Base-by-base conservation (phyloP, 176 grass and related monocot genomes). In the Zizania latifolia region DNA sequence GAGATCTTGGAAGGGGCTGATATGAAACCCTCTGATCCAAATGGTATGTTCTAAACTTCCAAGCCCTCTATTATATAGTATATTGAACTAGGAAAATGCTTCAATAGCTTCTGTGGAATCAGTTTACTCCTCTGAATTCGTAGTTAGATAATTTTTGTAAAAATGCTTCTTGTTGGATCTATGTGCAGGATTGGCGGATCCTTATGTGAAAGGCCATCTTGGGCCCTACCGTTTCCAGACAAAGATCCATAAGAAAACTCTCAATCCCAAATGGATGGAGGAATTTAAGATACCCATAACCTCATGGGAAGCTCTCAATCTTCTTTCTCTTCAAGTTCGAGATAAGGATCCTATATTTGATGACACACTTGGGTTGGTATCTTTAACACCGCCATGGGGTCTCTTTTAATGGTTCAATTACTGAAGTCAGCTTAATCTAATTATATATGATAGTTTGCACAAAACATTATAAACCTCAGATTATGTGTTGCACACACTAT, bases 21-120 rank as follows among this genome's bases (percentile, higher is more conserved):
- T 50, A 94, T 99, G 91, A 93, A 99, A 78, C 95, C 95, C 45
- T 94, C 95, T 33, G 95, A 99, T 88, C 71, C 87, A 63, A 99
- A 99, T 51, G 91, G 95, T 99, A 86, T 41, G 65, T 70, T 84
- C 43, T 78, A 31, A 46, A 32, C 6, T 19, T 59, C 23, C 62
- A 56, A 55, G 23, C 27, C 26, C 13, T 13, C 46, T 37, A 53
- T 8, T n/a, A 21, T 50, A 50, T n/a, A 55, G 38, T 6, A 39
- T 50, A 40, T 35, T 69, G 19, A 16, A 65, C 41, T 40, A 76
- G 45, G 30, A 71, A 31, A 68, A 26, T 34, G 24, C 54, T 31
- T 59, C 4, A 62, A 22, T 6, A 9, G n/a, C n/a, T 53, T 53
- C 24, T 78, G 37, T 22, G 70, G 3, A 86, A 37, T 78, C 36